These are phyloP conservation scores for Sarcomyxa edulis DNA, from an alignment of 768 basidiomycete species.

Conservation along the genomic window DNA sequence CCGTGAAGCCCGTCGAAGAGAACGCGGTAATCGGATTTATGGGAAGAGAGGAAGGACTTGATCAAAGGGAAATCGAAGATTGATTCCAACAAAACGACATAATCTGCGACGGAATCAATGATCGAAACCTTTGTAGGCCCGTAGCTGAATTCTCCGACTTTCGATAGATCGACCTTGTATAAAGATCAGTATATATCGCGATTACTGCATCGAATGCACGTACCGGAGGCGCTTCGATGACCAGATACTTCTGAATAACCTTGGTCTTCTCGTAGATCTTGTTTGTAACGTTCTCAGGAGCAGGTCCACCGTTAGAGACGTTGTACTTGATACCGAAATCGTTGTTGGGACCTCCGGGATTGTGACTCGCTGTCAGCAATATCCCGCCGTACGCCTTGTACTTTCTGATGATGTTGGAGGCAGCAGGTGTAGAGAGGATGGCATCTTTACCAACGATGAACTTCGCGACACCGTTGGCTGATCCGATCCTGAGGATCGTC, in stretches of 20 bases:
- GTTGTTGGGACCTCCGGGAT: constrained; percentile 96
- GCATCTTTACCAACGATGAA: constrained; percentile 89
- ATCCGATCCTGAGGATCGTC: constrained; percentile 88
- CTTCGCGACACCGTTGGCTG: constrained; percentile 88
- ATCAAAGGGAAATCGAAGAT: constrained; percentile 97
- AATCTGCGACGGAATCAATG: constrained; percentile 92
- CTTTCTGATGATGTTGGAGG: constrained; percentile 91
- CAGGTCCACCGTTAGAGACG: constrained; percentile 94
- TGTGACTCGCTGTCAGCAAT: constrained; percentile 94
- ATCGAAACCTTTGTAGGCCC: constrained; percentile 84
- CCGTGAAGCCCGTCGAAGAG: constrained; percentile 96
- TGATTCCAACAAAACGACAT: constrained; percentile 71
- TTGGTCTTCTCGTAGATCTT: constrained; percentile 91
- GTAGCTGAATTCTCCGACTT: constrained; percentile 72
- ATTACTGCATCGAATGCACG: constrained; percentile 23
- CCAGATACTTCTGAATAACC: constrained; percentile 79
- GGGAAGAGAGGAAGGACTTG: constrained; percentile 76
- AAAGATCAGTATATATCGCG: not conserved
- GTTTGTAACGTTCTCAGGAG: constrained; percentile 94
- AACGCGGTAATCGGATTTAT: constrained; percentile 68
- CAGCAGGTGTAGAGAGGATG: constrained; percentile 96
- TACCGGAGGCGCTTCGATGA: constrained; percentile 73
- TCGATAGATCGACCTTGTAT: constrained; percentile 73
- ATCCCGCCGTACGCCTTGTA: constrained; percentile 97
- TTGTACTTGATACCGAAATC: constrained; percentile 99